phyloP scores from a whole-genome alignment of 2,329 filamentous ascomycete genomes.

The Alternaria sp. region DNA sequence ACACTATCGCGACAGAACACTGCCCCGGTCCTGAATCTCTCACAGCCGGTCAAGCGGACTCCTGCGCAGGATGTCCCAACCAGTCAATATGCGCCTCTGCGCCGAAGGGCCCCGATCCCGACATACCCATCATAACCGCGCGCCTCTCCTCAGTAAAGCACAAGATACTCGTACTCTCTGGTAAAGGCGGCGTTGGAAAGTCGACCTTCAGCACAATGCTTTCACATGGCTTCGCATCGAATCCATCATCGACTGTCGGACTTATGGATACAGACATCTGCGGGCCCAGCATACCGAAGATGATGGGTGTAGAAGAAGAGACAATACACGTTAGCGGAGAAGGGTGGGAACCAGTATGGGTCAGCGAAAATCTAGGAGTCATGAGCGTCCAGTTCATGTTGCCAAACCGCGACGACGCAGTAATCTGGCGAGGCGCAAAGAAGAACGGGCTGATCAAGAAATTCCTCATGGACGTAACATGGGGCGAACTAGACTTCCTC shows the following conservation, averaged over 20 bases:
- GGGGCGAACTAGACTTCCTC: conserved; percentile 92
- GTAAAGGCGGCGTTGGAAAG: conserved; percentile 97
- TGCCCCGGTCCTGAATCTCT: conserved; percentile 89
- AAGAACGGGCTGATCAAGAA: conserved; percentile 99
- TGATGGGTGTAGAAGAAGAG: conserved; percentile 96
- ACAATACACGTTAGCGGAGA: conserved; percentile 88
- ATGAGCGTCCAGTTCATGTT: conserved; percentile 99
- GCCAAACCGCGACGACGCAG: conserved; percentile 88
- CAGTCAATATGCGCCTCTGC: conserved; percentile 93
- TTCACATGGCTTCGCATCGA: conserved; percentile 85
- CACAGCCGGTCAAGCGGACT: conserved; percentile 71
- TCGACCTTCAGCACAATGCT: conserved; percentile 90
- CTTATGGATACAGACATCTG: conserved; percentile 99
- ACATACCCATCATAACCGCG: conserved; percentile 85
- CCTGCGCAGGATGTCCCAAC: conserved; percentile 94
- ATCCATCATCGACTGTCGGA: conserved; percentile 79
- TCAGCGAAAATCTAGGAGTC: conserved; percentile 88
- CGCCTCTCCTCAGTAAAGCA: conserved; percentile 83
- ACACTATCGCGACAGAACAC: conserved; percentile 66
- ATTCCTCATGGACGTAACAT: conserved; percentile 96
- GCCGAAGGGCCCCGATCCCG: conserved; percentile 93
- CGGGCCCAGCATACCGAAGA: conserved; percentile 94
- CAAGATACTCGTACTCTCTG: conserved; percentile 90
- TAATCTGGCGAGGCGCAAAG: conserved; percentile 97
- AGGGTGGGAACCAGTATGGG: conserved; percentile 96